A percentile compares a stretch with the other conserved stretches of the same genome.
Conservation (phyloP, 306 rosid genomes). For the Acacia melanoxylon region DNA sequence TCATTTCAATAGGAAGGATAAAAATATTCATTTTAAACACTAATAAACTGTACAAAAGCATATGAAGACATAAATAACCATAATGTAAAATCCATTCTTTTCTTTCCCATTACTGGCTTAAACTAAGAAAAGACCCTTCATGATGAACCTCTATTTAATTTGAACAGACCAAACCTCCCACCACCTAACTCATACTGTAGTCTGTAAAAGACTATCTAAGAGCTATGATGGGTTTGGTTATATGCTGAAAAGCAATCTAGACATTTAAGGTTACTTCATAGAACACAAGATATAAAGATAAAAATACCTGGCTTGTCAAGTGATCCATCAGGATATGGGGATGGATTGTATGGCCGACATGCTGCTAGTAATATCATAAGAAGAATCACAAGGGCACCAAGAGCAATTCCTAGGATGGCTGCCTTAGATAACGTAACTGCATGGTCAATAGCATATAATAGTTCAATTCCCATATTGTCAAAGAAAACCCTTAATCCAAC, state of each 20-base stretch:
- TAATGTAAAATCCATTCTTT: background rate
- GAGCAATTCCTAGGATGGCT: slow-evolving; percentile 92
- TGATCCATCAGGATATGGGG: slow-evolving; percentile 77
- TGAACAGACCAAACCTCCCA: background rate
- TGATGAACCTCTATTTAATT: background rate
- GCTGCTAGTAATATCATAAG: slow-evolving; percentile 87
- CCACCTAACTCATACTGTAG: background rate
- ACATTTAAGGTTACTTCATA: slow-evolving; percentile 3
- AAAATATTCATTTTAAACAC: background rate
- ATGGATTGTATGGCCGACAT: slow-evolving; percentile 74
- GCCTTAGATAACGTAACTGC: slow-evolving; percentile 86
- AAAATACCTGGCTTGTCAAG: slow-evolving; percentile 84
- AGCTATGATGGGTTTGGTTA: background rate
- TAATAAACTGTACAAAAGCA: background rate
- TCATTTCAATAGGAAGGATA: background rate
- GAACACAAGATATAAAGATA: background rate
- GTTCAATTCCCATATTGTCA: background rate
- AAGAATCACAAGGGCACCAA: slow-evolving; percentile 92
- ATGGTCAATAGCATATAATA: slow-evolving; percentile 5
- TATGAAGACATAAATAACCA: background rate
- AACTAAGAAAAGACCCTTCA: background rate
- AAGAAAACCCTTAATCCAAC: background rate
- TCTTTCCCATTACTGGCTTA: background rate
- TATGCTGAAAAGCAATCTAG: background rate
- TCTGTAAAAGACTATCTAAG: background rate